These are phyloP conservation scores for Mycosphaerella sp. DNA, from an alignment of 2,329 filamentous ascomycete species.

Conservation along the genomic window DNA sequence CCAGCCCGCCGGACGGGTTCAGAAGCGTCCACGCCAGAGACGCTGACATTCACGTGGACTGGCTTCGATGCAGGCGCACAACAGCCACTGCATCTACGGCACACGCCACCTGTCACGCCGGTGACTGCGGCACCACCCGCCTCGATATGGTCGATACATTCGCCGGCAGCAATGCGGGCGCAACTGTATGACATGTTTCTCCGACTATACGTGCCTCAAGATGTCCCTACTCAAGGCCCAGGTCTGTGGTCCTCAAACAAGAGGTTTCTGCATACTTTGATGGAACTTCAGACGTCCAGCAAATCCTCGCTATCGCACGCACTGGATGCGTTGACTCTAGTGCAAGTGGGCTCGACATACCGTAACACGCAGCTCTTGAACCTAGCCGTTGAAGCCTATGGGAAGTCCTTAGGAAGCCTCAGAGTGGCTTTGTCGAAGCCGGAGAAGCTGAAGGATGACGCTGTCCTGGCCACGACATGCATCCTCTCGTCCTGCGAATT, in stretches of 20 bases:
- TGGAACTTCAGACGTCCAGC: constrained; percentile 5
- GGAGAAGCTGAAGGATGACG: constrained; percentile 22
- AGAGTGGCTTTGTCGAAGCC: constrained; percentile 10
- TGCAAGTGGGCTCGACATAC: constrained; percentile 25
- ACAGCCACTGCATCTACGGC: neutral
- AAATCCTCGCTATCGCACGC: constrained; percentile 20
- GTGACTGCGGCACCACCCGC: neutral
- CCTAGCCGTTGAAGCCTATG: constrained; percentile 22
- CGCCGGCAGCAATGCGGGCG: constrained; percentile 6
- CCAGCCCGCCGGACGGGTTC: neutral
- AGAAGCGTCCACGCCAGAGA: neutral
- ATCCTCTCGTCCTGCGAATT: constrained; percentile 27
- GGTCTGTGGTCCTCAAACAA: constrained; percentile 9
- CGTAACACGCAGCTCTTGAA: constrained; percentile 22
- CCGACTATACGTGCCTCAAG: constrained; percentile 23
- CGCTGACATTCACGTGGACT: constrained; percentile 6
- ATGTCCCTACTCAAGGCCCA: constrained; percentile 5
- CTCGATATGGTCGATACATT: neutral
- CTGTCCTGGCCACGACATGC: constrained; percentile 24
- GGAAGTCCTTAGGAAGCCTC: constrained; percentile 21
- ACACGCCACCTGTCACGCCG: neutral
- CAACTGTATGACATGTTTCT: constrained; percentile 23
- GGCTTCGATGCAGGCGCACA: neutral
- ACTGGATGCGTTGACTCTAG: constrained; percentile 26
- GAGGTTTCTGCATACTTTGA: constrained; percentile 17